Evolutionary conservation across 2,329 filamentous ascomycete species (phyloP).

Genomic region (Biscogniauxia marginata): DNA sequence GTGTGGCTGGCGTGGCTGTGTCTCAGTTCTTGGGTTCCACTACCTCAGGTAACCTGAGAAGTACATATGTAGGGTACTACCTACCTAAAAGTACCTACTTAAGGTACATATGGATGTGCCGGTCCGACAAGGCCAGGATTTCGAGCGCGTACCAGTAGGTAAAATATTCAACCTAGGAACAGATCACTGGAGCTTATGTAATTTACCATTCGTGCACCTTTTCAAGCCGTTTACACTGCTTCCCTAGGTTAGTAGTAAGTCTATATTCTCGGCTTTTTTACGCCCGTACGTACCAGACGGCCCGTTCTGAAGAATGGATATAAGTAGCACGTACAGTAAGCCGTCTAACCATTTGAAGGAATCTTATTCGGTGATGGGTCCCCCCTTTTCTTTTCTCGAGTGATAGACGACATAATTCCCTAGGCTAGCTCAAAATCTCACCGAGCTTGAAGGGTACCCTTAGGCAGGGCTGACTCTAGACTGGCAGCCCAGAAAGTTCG

Average conservation of each 20-base stretch:
- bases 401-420: neutral
- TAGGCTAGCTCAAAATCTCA: neutral
- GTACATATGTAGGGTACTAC: too few species aligned
- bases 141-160: neutral
- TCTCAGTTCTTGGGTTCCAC: neutral
- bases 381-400: neutral
- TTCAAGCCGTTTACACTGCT: neutral
- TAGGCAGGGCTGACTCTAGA: neutral
- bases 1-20: neutral
- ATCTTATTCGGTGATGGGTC: neutral
- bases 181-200: neutral
- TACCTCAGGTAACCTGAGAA: too few species aligned
- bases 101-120: too few species aligned
- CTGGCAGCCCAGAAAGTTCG: neutral
- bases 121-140: neutral
- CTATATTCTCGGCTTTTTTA: neutral
- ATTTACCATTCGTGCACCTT: neutral
- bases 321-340: neutral
- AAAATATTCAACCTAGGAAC: neutral
- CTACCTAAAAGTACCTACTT: too few species aligned
- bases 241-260: neutral
- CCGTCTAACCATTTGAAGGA: neutral
- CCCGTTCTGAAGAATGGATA: neutral
- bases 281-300: neutral
- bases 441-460: neutral